Evolutionary conservation across 2,329 filamentous ascomycete species (phyloP).

Genomic region (Ophiosphaerella narmari): DNA sequence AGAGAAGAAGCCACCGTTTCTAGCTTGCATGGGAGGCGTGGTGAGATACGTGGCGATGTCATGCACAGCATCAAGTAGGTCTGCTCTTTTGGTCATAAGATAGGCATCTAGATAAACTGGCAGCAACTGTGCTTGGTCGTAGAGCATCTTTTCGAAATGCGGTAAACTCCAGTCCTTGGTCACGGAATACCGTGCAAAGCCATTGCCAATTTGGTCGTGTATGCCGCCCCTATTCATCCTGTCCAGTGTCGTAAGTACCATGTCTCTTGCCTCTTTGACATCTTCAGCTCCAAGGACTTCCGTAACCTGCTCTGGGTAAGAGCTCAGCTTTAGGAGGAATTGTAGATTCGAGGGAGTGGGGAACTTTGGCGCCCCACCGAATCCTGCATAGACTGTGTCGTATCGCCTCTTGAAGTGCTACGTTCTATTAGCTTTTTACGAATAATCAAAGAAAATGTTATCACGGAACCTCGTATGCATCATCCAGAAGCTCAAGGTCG

Average conservation of each 20-base stretch:
- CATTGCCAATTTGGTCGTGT: slow-evolving; percentile 76
- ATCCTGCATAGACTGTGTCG: slow-evolving; percentile 58
- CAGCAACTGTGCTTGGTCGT: slow-evolving; percentile 86
- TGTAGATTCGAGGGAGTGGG: slow-evolving; percentile 83
- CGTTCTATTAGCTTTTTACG: background rate
- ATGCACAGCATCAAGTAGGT: slow-evolving; percentile 77
- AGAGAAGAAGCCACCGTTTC: slow-evolving; percentile 77
- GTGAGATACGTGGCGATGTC: slow-evolving; percentile 89
- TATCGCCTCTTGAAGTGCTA: slow-evolving; percentile 32
- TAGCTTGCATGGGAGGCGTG: slow-evolving; percentile 67
- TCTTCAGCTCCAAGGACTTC: slow-evolving; percentile 89
- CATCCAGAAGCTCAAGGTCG: slow-evolving; percentile 88
- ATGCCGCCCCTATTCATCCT: slow-evolving; percentile 76
- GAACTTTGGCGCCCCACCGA: slow-evolving; percentile 79
- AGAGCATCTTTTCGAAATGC: slow-evolving; percentile 96
- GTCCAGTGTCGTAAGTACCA: slow-evolving; percentile 80
- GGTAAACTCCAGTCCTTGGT: slow-evolving; percentile 92
- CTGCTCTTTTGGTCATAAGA: slow-evolving; percentile 67
- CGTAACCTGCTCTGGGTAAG: slow-evolving; percentile 72
- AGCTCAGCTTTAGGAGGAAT: slow-evolving; percentile 76
- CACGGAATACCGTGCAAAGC: slow-evolving; percentile 84
- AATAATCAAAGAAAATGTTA: slow-evolving; percentile 47
- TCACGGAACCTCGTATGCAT: slow-evolving; percentile 67
- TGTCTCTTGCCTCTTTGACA: slow-evolving; percentile 72
- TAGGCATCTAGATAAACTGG: slow-evolving; percentile 87